Base-by-base conservation (phyloP, 352 stramenopile genomes). In the Globisporangium canariense region DNA sequence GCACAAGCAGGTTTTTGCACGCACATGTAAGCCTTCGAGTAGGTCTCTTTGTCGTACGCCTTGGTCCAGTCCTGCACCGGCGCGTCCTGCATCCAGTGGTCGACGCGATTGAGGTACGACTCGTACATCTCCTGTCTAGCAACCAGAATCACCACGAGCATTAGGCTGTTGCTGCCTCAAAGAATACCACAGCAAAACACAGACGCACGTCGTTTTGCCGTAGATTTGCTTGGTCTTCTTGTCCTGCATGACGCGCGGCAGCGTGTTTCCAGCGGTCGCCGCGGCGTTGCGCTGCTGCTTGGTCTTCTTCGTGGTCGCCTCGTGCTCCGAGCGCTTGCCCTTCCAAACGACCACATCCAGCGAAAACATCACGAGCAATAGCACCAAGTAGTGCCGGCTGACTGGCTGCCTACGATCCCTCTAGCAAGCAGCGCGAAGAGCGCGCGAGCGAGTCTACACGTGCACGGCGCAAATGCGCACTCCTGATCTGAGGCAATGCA, bases 101-200 rank as follows among this genome's bases (percentile, higher is more conserved):
- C 65, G 30, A 90, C 83, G 45, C 83, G 83, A 32, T 85, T 63
- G 9, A 85, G 43, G 64, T 91, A 91, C 60, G 73, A 76, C 22
- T 66, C 73, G 67, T 89, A 77, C 80, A 91, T 91, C 66, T 89
- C 80, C 49, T 88, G 73, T 40, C 79, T 91, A 58, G 6, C 13
- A 28, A 60, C 34, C 38, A 38, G 32, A 38, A 38, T 6, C 32
- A 9, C 32, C 32, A 9, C 8, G 40, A n/a, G 3, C n/a, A 38
- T 58, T 34, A 30, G 9, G 1, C 18, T 22, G 10, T n/a, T 4
- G 16, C 14, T 16, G 0, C 18, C 34, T 1, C 28, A 32, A 41
- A 38, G 25, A n/a, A 4, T 14, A 55, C 20, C 32, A 18, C 0
- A 3, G 38, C 10, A 47, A 18, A 14, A 38, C 22, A 36, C 36